phyloP scores from a whole-genome alignment of 225 moss, liverwort and hornwort genomes.

The Polytrichum commune region DNA sequence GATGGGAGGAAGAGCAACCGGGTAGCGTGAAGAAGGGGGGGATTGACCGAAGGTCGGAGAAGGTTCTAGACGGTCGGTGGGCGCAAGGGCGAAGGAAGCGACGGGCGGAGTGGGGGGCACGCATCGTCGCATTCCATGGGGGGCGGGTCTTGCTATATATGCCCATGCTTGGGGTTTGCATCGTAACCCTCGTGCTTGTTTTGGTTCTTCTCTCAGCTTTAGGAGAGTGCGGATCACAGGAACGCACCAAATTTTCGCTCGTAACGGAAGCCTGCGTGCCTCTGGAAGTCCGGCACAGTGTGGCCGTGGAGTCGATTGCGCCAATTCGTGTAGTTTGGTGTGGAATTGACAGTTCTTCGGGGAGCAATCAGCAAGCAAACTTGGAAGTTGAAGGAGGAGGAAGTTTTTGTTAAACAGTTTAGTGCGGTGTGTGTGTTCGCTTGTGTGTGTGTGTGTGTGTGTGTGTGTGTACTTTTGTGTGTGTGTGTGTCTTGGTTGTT shows the following conservation, averaged over 20 bases:
- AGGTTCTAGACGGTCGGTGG: slow-evolving; percentile 3
- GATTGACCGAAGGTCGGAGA: background rate
- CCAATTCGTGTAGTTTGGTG: background rate
- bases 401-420: background rate
- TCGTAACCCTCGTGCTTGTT: too few relatives aligned
- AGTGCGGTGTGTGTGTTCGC: background rate
- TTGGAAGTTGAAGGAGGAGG: too few relatives aligned
- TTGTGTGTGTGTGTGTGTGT: too few relatives aligned
- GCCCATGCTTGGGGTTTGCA: background rate
- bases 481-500: background rate
- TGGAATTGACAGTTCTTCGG: background rate
- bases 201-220: background rate
- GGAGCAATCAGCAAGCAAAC: background rate
- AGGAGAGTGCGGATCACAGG: slow-evolving; percentile 11
- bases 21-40: background rate
- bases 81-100: background rate
- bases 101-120: slow-evolving; percentile 7
- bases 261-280: slow-evolving; percentile 4
- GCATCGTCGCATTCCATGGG: background rate
- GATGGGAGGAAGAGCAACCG: too few relatives aligned
- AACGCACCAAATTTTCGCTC: background rate
- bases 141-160: background rate
- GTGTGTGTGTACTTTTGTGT: too few relatives aligned
- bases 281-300: background rate
- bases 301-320: background rate